Conservation (phyloP, 2,329 filamentous ascomycete genomes). For the Zymoseptoria pseudotritici region DNA sequence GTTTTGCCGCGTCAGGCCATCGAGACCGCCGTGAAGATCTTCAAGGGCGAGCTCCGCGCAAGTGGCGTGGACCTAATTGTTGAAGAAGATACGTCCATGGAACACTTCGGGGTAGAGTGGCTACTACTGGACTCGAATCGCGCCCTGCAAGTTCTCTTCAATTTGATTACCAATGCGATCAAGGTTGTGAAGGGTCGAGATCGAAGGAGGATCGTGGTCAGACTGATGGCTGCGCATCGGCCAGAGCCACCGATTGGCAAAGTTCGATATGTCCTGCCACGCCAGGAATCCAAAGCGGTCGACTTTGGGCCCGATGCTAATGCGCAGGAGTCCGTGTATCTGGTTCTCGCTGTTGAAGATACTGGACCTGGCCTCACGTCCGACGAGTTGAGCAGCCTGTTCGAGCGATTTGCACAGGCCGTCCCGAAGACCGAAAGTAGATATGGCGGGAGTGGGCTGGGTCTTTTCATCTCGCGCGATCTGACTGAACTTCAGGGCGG, state of each 20-base stretch:
- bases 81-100: slow-evolving; percentile 6
- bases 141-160: slow-evolving; percentile 33
- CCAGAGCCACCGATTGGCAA: slow-evolving; percentile 26
- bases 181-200: slow-evolving; percentile 35
- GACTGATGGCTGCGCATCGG: slow-evolving; percentile 4
- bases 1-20: slow-evolving; percentile 29
- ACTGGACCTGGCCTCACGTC: slow-evolving; percentile 34
- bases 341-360: slow-evolving; percentile 32
- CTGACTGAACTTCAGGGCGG: slow-evolving; percentile 64
- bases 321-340: slow-evolving; percentile 20
- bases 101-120: slow-evolving; percentile 15
- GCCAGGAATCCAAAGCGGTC: slow-evolving; percentile 26
- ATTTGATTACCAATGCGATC: slow-evolving; percentile 38
- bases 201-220: slow-evolving; percentile 30
- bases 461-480: slow-evolving; percentile 60
- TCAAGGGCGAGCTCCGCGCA: slow-evolving; percentile 32
- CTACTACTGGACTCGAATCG: slow-evolving; percentile 21
- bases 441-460: slow-evolving; percentile 62
- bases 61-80: slow-evolving; percentile 24
- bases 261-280: slow-evolving; percentile 32
- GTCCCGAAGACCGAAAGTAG: slow-evolving; percentile 59
- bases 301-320: slow-evolving; percentile 6
- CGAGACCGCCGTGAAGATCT: slow-evolving; percentile 33
- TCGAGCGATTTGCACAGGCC: slow-evolving; percentile 62
- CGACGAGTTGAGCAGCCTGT: slow-evolving; percentile 42